Base-by-base conservation (phyloP, 345 rosid genomes). In the Cochlearia excelsa region DNA sequence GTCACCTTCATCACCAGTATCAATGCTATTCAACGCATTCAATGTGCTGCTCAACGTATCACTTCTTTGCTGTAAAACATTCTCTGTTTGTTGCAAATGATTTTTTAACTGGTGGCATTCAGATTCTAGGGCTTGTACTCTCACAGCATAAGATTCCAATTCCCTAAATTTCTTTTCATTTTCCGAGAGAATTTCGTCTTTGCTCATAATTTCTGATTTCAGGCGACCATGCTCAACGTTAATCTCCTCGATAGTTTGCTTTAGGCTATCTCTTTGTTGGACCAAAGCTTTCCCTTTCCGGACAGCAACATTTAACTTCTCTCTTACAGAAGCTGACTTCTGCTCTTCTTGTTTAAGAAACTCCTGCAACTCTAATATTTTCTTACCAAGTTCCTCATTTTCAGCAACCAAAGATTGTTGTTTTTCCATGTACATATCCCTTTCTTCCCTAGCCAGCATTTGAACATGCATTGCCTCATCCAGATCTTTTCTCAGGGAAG, bases 271-370 rank as follows among this genome's bases (percentile, higher is more conserved):
- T 64, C 89, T 87, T 54, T 79, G 86, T 68, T 89, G 97, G 76
- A 93, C 91, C 79, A 93, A 77, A 11, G 82, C 81, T 78, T 93
- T 93, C 55, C 99, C 97, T 85, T 93, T 93, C 72, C 94, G 79
- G 70, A 93, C 97, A 42, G 97, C 99, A 70, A 87, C 83, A 64
- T 81, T 87, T 77, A 93, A 61, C 76, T 89, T 93, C 78, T 93
- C 99, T 65, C 91, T 83, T 5, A 66, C 66, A 67, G 95, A 82
- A 59, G 79, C 75, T 48, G 87, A 82, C 75, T 81, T 93, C 78
- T 82, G 97, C 80, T 89, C 91, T 81, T 89, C 99, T 75, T 79
- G 88, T 55, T 58, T 63, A 59, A 85, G 87, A 29, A 75, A 72
- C 65, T 73, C 86, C 65, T 77, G 87, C 80, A 93, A 70, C 71